phyloP scores from a whole-genome alignment of 179 eudicot species.

The Vitellaria paradoxa region DNA sequence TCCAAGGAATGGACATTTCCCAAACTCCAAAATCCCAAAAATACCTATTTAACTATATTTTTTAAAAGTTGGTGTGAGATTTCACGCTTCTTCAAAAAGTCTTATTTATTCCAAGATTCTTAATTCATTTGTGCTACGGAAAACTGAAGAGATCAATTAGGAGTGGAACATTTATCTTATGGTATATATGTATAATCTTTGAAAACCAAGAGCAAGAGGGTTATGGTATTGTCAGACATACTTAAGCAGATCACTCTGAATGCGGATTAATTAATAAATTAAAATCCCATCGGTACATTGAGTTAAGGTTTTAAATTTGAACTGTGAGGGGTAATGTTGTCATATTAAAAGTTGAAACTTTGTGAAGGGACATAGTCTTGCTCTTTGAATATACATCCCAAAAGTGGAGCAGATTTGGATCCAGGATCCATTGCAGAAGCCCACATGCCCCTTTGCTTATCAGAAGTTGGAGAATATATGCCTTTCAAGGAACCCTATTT shows the following conservation, averaged over 20 bases:
- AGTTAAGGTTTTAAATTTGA: not conserved
- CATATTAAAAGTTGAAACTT: not conserved
- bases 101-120: not conserved
- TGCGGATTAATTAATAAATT: too few relatives aligned
- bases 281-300: not conserved
- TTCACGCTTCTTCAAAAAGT: constrained; percentile 2
- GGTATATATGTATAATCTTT: not conserved
- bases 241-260: not conserved
- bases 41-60: not conserved
- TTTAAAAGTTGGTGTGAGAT: constrained; percentile 13
- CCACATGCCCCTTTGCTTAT: constrained; percentile 28
- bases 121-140: not conserved
- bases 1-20: constrained; percentile 11
- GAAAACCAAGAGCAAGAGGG: not conserved
- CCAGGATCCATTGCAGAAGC: constrained; percentile 25
- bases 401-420: constrained; percentile 26
- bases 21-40: constrained; percentile 1
- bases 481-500: not conserved
- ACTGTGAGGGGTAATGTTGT: not conserved
- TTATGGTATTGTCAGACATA: too few relatives aligned
- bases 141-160: constrained; percentile 9
- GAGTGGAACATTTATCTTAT: constrained; percentile 23
- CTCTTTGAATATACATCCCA: not conserved
- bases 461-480: constrained; percentile 26
- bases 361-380: not conserved